Evolutionary conservation across 306 rosid genomes (phyloP), one percentile per base, ranked within the genome.

Genomic region (peach (Prunus persica)): DNA sequence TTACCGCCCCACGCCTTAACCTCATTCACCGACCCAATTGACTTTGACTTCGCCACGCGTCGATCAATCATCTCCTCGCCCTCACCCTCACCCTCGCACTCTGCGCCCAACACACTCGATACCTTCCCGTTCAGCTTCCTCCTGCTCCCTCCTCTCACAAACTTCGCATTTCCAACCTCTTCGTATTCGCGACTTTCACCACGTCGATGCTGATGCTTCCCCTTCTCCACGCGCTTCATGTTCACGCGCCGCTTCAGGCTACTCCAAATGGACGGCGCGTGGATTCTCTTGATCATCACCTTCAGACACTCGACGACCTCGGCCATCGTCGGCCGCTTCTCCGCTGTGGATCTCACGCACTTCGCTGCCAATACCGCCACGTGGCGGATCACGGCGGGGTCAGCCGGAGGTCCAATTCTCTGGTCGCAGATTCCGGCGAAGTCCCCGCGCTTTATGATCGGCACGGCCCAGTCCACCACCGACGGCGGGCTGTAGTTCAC

Each of bases 391-490:
- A 80, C 69, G 4, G 72, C 58, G 1, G n/a, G 15, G 27, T 90
- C 88, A 0, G 82, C 52, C 32, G 93, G 97, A 0, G 76, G 43
- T 0, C 91, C 85, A 38, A 92, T 81, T 8, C 97, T 72, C 16
- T 70, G 76, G 79, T 94, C 98, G 22, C 88, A 88, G 10, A 92
- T 38, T 14, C 67, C 82, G 75, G 74, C 79, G 69, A 81, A 86
- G 0, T 90, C 86, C 0, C 90, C 88, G 6, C 71, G 72, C 68
- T 73, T 87, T 5, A 94, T 82, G 22, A 91, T 1, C 19, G 98
- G 98, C 41, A 88, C 83, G 22, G 97, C 97, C 97, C 98, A 94
- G 78, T 94, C 96, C 5, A 94, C 93, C 6, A 94, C 88, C 0
- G 95, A 94, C 0, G 97, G 97, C 3, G 98, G 98, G 38, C 96